Base-by-base conservation (phyloP, 331 rosid species). In the Acacia pycnantha region DNA sequence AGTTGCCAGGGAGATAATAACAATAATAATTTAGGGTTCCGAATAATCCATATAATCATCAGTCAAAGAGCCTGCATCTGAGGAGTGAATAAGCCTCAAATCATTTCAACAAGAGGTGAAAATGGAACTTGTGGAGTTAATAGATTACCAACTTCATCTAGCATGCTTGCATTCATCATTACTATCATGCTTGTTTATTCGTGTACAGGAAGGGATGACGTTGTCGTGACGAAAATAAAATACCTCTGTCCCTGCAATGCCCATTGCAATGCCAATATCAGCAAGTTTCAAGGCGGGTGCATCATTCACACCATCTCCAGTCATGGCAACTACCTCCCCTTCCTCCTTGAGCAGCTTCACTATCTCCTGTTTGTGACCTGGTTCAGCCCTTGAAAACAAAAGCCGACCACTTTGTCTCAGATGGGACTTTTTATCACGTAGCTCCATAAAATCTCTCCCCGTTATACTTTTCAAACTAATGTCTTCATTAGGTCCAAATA, bases 301-400 rank as follows among this genome's bases (percentile, higher is more conserved):
- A 78, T 93, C 97, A 84, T 93, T 93, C 79, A 93, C 97, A 78
- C 97, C 97, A 83, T 93, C 97, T 76, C 97, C 97, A 12, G 97
- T 93, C 97, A 93, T 91, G 50, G 97, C 97, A 51, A 93, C 97
- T 71, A 93, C 97, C 78, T 91, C 97, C 35, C 97, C 96, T 5
- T 91, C 92, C 72, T 93, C 97, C 88, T 93, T 93, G 14, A 93
- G 96, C 83, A 93, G 81, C 90, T 90, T 90, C 84, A 93, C 92
- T 43, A 89, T 89, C 82, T 86, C 90, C 83, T 86, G 92, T 74
- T 89, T 89, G 78, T 89, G 92, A 76, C 86, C 81, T 56, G 96
- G 97, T 87, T 93, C 97, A 68, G 96, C 96, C 88, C 97, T 91
- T 40, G 97, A 93, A 84, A 93, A 90, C 73, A 93, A 78, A 48